phyloP scores from a whole-genome alignment of 805 yeast species.

The Yamadazyma laniorum region DNA sequence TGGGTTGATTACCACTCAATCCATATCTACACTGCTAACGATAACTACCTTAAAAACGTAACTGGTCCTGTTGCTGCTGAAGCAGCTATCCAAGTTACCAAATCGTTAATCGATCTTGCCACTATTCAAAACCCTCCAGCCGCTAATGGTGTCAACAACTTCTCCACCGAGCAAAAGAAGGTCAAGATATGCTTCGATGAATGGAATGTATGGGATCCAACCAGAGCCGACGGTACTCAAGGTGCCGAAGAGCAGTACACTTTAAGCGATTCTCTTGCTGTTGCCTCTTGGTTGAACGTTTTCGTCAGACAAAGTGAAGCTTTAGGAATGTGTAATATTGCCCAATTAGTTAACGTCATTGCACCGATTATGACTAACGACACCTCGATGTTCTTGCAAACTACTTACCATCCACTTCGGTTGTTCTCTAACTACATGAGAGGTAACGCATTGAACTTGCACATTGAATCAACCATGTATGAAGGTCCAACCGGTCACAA shows the following conservation, averaged over 20 bases:
- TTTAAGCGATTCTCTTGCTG: conserved; percentile 31
- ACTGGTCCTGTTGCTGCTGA: conserved; percentile 31
- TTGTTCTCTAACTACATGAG: conserved; percentile 31
- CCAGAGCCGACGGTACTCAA: conserved; percentile 24
- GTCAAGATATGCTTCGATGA: conserved; percentile 32
- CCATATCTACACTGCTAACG: conserved; percentile 27
- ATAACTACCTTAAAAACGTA: conserved; percentile 25
- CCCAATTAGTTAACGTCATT: conserved; percentile 33
- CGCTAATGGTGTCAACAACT: conserved; percentile 9
- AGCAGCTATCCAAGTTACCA: conserved; percentile 26
- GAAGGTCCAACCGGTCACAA: conserved; percentile 23
- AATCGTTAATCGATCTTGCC: conserved; percentile 26
- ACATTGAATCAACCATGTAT: conserved; percentile 26
- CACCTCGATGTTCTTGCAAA: conserved; percentile 23
- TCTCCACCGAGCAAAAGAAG: conserved; percentile 5
- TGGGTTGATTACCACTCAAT: conserved; percentile 29
- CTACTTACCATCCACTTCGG: conserved; percentile 26
- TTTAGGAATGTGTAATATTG: conserved; percentile 34
- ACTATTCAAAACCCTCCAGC: conserved; percentile 18
- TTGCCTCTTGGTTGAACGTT: conserved; percentile 32
- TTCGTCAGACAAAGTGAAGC: conserved; percentile 28
- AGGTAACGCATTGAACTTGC: conserved; percentile 27
- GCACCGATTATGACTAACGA: conserved; percentile 33
- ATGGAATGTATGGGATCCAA: conserved; percentile 38
- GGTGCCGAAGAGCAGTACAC: conserved; percentile 33